Percentiles rank a stretch among this genome's conserved stretches.
phyloP scores from a whole-genome alignment of 2,329 filamentous ascomycete genomes.

The Sclerotinia subarctica region DNA sequence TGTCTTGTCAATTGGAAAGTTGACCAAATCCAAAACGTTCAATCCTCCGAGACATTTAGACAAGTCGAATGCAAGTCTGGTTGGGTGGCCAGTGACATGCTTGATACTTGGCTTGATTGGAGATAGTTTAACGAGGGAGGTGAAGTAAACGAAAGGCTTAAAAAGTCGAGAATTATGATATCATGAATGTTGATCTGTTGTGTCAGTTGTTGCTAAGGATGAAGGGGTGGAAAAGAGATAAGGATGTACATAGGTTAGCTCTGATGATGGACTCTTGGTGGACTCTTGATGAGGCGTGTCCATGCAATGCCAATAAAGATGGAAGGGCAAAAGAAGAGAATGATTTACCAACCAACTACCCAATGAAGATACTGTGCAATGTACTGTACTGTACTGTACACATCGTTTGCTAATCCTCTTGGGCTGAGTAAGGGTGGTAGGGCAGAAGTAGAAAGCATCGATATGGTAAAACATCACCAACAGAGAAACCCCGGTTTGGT shows the following conservation, averaged over 20 bases:
- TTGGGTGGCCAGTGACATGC: conserved; percentile 14
- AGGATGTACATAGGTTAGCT: background rate
- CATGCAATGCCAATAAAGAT: background rate
- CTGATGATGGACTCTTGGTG: no score
- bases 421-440: background rate
- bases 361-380: no score
- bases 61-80: background rate
- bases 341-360: background rate
- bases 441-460: background rate
- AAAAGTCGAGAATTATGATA: background rate
- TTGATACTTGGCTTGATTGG: conserved; percentile 9
- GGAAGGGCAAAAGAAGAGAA: background rate
- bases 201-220: background rate
- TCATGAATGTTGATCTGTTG: conserved; percentile 7
- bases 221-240: background rate
- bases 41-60: conserved; percentile 12
- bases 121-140: background rate
- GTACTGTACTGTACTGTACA: background rate
- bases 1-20: conserved; percentile 4
- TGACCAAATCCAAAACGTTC: background rate
- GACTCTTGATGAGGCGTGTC: background rate
- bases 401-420: background rate
- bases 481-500: background rate
- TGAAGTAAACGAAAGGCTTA: background rate
- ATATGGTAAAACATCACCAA: background rate